phyloP scores from a whole-genome alignment of 331 rosid species.

The Saraca asoca region DNA sequence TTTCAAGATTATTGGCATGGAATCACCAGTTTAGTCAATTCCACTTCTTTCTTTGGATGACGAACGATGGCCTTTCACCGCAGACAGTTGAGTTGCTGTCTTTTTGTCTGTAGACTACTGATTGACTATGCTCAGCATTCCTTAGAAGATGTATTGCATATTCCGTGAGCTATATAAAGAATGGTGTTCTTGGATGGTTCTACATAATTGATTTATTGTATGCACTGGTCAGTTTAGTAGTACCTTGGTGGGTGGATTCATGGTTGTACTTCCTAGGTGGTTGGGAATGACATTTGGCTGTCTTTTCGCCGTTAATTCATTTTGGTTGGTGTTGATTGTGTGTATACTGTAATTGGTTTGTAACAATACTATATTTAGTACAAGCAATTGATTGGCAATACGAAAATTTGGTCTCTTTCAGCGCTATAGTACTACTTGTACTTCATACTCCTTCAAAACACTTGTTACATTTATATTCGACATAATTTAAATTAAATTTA shows the following conservation, averaged over 20 bases:
- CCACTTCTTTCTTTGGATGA: slow-evolving; percentile 6
- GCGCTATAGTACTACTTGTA: background rate
- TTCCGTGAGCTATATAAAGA: slow-evolving; percentile 30
- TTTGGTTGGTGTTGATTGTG: too few species aligned
- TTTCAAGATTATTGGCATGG: slow-evolving; percentile 20
- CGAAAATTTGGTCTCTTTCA: background rate
- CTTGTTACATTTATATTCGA: too few species aligned
- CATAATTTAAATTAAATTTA: too few species aligned
- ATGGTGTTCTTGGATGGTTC: slow-evolving; percentile 20
- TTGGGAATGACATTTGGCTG: background rate
- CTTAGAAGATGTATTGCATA: slow-evolving; percentile 23
- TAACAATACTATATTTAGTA: too few species aligned
- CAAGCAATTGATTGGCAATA: background rate
- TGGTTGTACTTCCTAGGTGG: background rate
- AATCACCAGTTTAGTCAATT: slow-evolving; percentile 19
- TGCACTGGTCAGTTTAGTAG: background rate
- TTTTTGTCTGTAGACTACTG: background rate
- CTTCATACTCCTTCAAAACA: too few species aligned
- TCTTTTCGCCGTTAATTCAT: too few species aligned
- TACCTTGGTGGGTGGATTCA: slow-evolving; percentile 13
- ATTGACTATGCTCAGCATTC: slow-evolving; percentile 20
- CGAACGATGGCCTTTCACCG: background rate
- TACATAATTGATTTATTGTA: slow-evolving; percentile 29
- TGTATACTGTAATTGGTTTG: background rate
- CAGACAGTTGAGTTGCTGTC: slow-evolving; percentile 23